Base-by-base conservation (phyloP, 129 eudicot species). In the Flaveria ramosissima region DNA sequence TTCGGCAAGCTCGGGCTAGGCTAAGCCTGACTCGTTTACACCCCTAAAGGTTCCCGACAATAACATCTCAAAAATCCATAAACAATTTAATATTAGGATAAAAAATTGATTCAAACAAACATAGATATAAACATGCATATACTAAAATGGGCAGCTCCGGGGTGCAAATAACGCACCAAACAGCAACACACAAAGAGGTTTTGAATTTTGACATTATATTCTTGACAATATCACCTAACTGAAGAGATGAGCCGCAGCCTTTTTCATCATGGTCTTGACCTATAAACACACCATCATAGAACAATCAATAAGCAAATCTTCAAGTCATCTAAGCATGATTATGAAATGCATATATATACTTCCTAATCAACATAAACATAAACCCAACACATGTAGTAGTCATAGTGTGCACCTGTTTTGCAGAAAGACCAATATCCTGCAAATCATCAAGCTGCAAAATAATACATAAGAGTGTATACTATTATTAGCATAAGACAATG, bases 371-470 rank as follows among this genome's bases (percentile, higher is more conserved):
- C 45, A 17, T 21, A 19, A 65, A 5, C 27, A 52, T 4, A 50
- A 53, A 75, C 24, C n/a, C 16, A 9, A 42, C 45, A 45, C n/a
- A 24, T 52, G 42, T 71, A 71, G 14, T 45, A 60, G 20, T 17
- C 5, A 5, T 30, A 30, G 36, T 30, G 19, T 6, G 27, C 84
- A 91, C 98, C 90, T 94, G 97, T 75, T 94, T 94, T 61, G 84
- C 90, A 10, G 98, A 91, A 75, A 94, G 90, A 41, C 98, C 98
- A 30, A 94, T 86, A 0, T 86, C 85, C 51, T 89, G 82, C 70
- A 94, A 76, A 72, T 94, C 97, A 19, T 91, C 98, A 66, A 94
- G 93, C 98, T 94, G 85, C 75, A 83, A 84, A 39, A 24, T 16
- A 9, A 83, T 59, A 57, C 15, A 50, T 14, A 56, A 1, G 46